phyloP scores from a whole-genome alignment of 2,329 filamentous ascomycete genomes.

The Basipetospora chlamydospora region DNA sequence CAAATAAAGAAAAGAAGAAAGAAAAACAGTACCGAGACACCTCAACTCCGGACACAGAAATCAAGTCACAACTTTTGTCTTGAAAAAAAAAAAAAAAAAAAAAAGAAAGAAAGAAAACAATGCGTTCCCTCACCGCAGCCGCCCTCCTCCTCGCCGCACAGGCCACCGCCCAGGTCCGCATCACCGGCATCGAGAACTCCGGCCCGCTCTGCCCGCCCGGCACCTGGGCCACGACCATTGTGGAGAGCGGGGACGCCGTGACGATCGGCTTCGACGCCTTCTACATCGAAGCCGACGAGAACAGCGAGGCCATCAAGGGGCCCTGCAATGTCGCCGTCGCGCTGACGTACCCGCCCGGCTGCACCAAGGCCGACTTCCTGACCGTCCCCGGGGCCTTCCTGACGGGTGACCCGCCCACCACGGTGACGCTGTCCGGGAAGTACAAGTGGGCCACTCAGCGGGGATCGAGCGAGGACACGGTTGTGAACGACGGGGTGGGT shows the following conservation, averaged over 20 bases:
- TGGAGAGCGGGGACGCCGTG: neutral
- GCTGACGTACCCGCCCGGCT: neutral
- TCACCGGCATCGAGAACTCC: no score
- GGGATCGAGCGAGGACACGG: neutral
- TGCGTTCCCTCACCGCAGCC: no score
- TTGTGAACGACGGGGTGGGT: neutral
- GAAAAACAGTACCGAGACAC: no score
- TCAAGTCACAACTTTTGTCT: no score
- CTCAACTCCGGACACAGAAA: no score
- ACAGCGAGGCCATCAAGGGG: slow-evolving; percentile 2
- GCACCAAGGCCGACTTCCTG: neutral
- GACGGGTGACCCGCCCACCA: neutral
- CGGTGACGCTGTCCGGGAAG: neutral
- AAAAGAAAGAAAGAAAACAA: no score
- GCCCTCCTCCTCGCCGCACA: no score
- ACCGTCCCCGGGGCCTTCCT: neutral
- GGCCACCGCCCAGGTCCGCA: no score
- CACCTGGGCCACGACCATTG: no score
- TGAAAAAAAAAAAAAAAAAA: no score
- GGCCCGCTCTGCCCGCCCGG: no score
- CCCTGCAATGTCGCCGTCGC: neutral
- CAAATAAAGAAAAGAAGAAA: no score
- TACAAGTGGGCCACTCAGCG: neutral
- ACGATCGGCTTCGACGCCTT: slow-evolving; percentile 4
- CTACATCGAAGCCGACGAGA: slow-evolving; percentile 1